Conservation (phyloP, 441 rosid genomes). For the Flueggea neowawraea region DNA sequence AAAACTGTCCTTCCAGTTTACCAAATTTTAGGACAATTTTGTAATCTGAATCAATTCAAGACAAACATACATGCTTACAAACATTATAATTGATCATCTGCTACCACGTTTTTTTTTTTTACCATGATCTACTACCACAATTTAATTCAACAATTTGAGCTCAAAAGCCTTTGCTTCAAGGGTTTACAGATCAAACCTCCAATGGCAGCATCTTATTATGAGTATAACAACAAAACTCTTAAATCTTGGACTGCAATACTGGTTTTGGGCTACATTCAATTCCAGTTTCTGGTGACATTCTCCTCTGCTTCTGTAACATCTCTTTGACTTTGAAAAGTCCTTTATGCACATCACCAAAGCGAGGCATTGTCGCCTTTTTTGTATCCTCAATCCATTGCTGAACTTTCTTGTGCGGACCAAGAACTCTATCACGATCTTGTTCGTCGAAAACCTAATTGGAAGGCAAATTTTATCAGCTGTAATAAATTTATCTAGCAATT, state of each 20-base stretch:
- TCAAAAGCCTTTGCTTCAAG: too few relatives aligned
- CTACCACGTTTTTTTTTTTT: too few relatives aligned
- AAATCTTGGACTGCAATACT: slow-evolving; percentile 40
- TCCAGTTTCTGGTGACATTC: slow-evolving; percentile 1
- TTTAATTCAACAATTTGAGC: too few relatives aligned
- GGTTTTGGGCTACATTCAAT: slow-evolving; percentile 24
- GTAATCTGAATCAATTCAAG: too few relatives aligned
- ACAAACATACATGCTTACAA: too few relatives aligned
- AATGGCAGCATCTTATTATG: too few relatives aligned
- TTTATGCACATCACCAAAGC: slow-evolving; percentile 76
- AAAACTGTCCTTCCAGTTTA: too few relatives aligned
- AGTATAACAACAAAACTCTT: slow-evolving; percentile 1
- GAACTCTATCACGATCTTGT: slow-evolving; percentile 47
- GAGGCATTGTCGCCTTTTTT: slow-evolving; percentile 61
- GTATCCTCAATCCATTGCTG: slow-evolving; percentile 76
- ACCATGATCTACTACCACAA: too few relatives aligned
- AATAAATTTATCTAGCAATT: too few relatives aligned
- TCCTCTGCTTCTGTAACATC: slow-evolving; percentile 30
- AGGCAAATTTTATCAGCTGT: not conserved
- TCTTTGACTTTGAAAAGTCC: slow-evolving; percentile 45
- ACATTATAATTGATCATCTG: too few relatives aligned
- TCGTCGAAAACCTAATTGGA: slow-evolving; percentile 61
- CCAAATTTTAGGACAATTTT: too few relatives aligned
- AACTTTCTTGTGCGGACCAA: slow-evolving; percentile 68
- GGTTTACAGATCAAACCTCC: too few relatives aligned